These are phyloP conservation scores for Fusarium devonianum DNA, from an alignment of 2,329 filamentous ascomycete genomes.

Conservation along the genomic window DNA sequence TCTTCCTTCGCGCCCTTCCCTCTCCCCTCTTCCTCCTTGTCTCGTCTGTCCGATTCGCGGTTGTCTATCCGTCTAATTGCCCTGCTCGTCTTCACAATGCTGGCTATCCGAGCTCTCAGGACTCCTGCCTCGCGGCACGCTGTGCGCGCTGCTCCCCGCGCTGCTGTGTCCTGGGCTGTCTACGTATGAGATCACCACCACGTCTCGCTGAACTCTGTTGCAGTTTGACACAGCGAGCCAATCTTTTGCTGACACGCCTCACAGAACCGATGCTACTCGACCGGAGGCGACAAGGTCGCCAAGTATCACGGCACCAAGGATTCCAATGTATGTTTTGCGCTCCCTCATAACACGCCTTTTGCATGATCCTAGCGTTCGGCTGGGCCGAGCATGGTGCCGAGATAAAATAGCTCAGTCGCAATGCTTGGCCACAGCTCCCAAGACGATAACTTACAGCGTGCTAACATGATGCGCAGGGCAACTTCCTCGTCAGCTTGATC, in stretches of 20 bases:
- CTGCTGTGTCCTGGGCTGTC: constrained; percentile 52
- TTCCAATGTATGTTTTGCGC: constrained; percentile 72
- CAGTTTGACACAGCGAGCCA: constrained; percentile 15
- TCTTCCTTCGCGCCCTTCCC: constrained; percentile 27
- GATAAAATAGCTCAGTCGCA: constrained; percentile 53
- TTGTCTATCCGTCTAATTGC: constrained; percentile 16
- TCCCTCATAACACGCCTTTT: constrained; percentile 20
- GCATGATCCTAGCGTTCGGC: constrained; percentile 32
- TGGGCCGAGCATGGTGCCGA: constrained; percentile 40
- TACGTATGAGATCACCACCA: constrained; percentile 44
- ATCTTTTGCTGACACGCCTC: constrained; percentile 29
- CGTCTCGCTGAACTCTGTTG: constrained; percentile 15
- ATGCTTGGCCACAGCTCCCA: constrained; percentile 24
- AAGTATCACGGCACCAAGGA: constrained; percentile 94
- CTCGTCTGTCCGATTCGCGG: constrained; percentile 31
- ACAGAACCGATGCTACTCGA: constrained; percentile 70
- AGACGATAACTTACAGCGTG: constrained; percentile 28
- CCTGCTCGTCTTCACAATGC: constrained; percentile 67
- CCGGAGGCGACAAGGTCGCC: constrained; percentile 75
- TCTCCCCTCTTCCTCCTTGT: constrained; percentile 30
- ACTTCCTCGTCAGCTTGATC: constrained; percentile 95
- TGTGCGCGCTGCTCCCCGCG: constrained; percentile 72
- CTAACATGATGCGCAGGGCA: constrained; percentile 68
- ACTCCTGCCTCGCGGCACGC: constrained; percentile 79
- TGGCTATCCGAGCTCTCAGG: constrained; percentile 80